These are phyloP conservation scores for Apiotrichum gamsii DNA, from an alignment of 1,284 basidiomycete genomes.

Conservation along the genomic window DNA sequence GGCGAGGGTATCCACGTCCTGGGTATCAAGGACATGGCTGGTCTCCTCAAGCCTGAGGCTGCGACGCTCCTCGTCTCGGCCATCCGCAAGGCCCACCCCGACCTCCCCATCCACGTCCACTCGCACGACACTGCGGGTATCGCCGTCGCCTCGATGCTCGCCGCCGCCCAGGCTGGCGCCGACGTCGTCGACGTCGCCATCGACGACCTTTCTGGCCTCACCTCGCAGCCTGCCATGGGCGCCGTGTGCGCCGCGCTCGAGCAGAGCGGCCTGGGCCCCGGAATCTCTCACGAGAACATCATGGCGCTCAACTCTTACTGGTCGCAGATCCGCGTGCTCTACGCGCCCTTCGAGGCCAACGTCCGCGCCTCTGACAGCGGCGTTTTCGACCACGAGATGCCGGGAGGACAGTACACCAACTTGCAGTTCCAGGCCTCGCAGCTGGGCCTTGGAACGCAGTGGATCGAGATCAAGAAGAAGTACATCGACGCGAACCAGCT, in stretches of 20 bases:
- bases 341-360: constrained; percentile 97
- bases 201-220: constrained; percentile 97
- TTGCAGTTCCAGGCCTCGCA: constrained; percentile 97
- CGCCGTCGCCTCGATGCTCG: constrained; percentile 92
- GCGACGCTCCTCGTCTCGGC: constrained; percentile 89
- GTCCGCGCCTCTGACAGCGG: constrained; percentile 93
- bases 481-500: constrained; percentile 95
- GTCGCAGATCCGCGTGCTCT: constrained; percentile 93
- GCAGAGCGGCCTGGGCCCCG: constrained; percentile 90
- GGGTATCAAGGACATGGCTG: constrained; percentile 99
- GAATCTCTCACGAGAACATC: constrained; percentile 95
- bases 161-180: constrained; percentile 89
- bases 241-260: constrained; percentile 90
- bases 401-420: constrained; percentile 88
- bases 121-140: constrained; percentile 99
- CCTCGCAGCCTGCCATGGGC: constrained; percentile 98
- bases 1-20: constrained; percentile 94
- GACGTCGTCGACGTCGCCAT: constrained; percentile 98
- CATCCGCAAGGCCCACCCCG: constrained; percentile 92
- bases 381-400: constrained; percentile 99
- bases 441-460: constrained; percentile 93
- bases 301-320: constrained; percentile 97
- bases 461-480: constrained; percentile 97
- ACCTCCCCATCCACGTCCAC: constrained; percentile 98
- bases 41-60: constrained; percentile 89